These are phyloP conservation scores for Hemileccinum impolitum DNA, from an alignment of 768 basidiomycete genomes.

Conservation along the genomic window DNA sequence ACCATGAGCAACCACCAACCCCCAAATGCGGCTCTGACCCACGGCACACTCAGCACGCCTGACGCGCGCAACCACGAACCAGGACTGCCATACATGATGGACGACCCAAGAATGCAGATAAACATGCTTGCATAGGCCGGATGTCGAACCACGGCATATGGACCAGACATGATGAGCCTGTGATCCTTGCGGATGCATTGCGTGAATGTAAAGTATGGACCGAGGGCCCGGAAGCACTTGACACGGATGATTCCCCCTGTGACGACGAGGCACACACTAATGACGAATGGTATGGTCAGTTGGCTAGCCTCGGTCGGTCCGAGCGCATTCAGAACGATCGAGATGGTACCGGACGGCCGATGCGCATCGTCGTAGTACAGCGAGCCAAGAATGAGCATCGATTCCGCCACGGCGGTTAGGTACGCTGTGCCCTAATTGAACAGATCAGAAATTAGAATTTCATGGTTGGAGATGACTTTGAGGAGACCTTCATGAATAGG, in stretches of 20 bases:
- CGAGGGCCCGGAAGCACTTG: slow-evolving; percentile 14
- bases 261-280: slow-evolving; percentile 4
- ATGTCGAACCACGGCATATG: slow-evolving; percentile 28
- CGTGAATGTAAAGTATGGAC: slow-evolving; percentile 18
- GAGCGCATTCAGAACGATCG: neutral
- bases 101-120: neutral
- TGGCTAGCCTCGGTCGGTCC: slow-evolving; percentile 7
- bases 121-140: slow-evolving; percentile 21
- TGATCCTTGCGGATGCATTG: slow-evolving; percentile 18
- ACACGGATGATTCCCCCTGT: slow-evolving; percentile 4
- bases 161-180: slow-evolving; percentile 25
- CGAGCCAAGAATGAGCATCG: neutral
- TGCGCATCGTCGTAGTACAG: neutral
- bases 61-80: slow-evolving; percentile 6
- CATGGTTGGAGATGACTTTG: neutral
- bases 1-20: neutral
- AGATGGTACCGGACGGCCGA: neutral
- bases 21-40: neutral
- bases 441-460: neutral
- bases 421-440: neutral
- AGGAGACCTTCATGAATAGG: slow-evolving; percentile 1
- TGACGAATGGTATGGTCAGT: slow-evolving; percentile 1
- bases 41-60: neutral
- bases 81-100: neutral
- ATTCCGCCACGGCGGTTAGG: neutral